A percentile compares a stretch with the other conserved stretches of the same genome.
These are phyloP conservation scores for Yamadazyma songkhlaensis DNA, from an alignment of 1,139 yeast species.

Conservation along the genomic window DNA sequence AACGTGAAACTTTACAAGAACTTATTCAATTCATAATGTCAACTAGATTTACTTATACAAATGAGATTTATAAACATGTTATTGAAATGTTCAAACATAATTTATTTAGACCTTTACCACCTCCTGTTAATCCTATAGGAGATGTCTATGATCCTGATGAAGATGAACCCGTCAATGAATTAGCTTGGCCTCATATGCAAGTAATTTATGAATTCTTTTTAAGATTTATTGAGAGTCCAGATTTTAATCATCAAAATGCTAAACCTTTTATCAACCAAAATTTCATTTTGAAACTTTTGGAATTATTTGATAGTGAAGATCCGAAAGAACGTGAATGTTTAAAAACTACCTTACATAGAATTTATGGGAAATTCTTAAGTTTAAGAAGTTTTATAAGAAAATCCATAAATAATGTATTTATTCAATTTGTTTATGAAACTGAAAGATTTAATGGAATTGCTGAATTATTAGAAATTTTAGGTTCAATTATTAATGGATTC, in stretches of 20 bases:
- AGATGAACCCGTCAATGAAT: slow-evolving; percentile 94
- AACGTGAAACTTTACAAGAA: slow-evolving; percentile 82
- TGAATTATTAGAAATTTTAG: slow-evolving; percentile 89
- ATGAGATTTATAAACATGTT: slow-evolving; percentile 85
- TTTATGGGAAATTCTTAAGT: slow-evolving; percentile 91
- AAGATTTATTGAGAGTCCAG: slow-evolving; percentile 91
- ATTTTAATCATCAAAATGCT: slow-evolving; percentile 90
- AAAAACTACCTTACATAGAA: slow-evolving; percentile 91
- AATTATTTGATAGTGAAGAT: slow-evolving; percentile 93
- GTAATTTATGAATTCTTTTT: slow-evolving; percentile 91
- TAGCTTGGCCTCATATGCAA: slow-evolving; percentile 99
- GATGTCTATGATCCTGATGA: slow-evolving; percentile 97
- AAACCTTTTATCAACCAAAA: slow-evolving; percentile 91
- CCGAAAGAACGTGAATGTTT: slow-evolving; percentile 94
- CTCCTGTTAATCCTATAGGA: slow-evolving; percentile 96
- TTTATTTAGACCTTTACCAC: slow-evolving; percentile 93
- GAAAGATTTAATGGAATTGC: slow-evolving; percentile 96
- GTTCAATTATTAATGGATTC: slow-evolving; percentile 95
- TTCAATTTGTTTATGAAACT: slow-evolving; percentile 92
- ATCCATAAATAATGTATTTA: slow-evolving; percentile 85
- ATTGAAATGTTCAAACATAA: slow-evolving; percentile 87
- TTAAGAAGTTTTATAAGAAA: slow-evolving; percentile 89
- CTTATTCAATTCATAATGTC: slow-evolving; percentile 82
- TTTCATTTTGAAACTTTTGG: slow-evolving; percentile 76
- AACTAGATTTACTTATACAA: slow-evolving; percentile 81